A percentile compares a stretch with the other conserved stretches of the same genome.
phyloP scores from a whole-genome alignment of 306 rosid species.

The Quercus robur region DNA sequence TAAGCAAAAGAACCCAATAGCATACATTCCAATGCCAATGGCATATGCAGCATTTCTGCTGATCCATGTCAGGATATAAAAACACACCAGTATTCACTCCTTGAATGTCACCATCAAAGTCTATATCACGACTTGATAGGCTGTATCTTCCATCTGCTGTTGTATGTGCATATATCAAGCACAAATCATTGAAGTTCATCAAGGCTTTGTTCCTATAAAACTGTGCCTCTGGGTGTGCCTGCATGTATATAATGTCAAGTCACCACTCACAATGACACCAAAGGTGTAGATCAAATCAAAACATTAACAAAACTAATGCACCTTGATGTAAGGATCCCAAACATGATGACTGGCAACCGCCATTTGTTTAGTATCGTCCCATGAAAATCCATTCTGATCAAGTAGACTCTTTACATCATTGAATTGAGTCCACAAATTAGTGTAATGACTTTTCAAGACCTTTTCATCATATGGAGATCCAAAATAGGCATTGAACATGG shows the following conservation, averaged over 20 bases:
- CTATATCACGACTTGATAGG: conserved; percentile 60
- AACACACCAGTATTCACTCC: conserved; percentile 40
- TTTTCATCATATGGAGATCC: conserved; percentile 40
- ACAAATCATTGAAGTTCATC: too few species aligned
- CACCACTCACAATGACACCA: too few species aligned
- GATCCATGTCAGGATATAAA: conserved; percentile 11
- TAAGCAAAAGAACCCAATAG: neutral
- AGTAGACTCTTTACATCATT: conserved; percentile 17
- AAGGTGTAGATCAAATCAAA: too few species aligned
- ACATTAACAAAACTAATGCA: too few species aligned
- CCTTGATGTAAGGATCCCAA: too few species aligned
- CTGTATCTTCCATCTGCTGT: conserved; percentile 61
- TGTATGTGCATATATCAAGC: too few species aligned
- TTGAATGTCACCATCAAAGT: conserved; percentile 44
- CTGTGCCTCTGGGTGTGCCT: too few species aligned
- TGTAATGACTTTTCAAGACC: conserved; percentile 44
- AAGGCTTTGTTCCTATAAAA: too few species aligned
- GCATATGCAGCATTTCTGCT: conserved; percentile 5
- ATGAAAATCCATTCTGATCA: conserved; percentile 48
- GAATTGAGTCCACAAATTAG: conserved; percentile 43
- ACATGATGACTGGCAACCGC: conserved; percentile 21
- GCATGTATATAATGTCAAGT: neutral
- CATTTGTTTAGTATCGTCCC: conserved; percentile 48
- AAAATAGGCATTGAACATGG: conserved; percentile 37
- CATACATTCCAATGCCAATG: neutral